Conservation (phyloP, 371 early-diverging fungal species). For the Rhizomucor pusillus region DNA sequence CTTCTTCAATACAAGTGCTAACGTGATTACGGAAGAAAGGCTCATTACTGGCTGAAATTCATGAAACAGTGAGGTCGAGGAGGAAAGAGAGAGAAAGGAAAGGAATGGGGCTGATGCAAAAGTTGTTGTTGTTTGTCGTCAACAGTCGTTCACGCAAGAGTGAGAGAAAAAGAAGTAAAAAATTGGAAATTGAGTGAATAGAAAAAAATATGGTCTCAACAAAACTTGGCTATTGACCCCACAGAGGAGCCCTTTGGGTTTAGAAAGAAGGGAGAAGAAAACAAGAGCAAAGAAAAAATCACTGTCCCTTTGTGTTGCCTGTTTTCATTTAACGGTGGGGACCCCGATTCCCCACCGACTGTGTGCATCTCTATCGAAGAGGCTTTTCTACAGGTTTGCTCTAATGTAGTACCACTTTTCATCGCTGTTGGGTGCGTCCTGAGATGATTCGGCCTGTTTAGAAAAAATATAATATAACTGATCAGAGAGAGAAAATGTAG, state of each 20-base stretch:
- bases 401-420: constrained; percentile 36
- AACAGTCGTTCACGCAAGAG: neutral
- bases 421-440: constrained; percentile 6
- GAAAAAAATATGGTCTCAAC: too few relatives aligned
- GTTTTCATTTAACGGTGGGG: constrained; percentile 1
- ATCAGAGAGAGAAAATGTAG: too few relatives aligned
- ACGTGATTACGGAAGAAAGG: constrained; percentile 20
- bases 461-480: too few relatives aligned
- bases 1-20: constrained; percentile 23
- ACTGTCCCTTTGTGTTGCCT: neutral
- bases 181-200: too few relatives aligned
- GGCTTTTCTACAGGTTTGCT: constrained; percentile 17
- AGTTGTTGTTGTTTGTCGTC: constrained; percentile 6
- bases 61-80: constrained; percentile 2
- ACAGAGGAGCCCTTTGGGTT: too few relatives aligned
- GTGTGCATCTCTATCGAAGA: neutral
- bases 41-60: constrained; percentile 12
- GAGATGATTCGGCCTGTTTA: too few relatives aligned
- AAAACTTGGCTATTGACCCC: too few relatives aligned
- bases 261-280: constrained; percentile 8
- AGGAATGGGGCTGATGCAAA: constrained; percentile 17
- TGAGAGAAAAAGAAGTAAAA: too few relatives aligned
- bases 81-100: constrained; percentile 10
- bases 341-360: too few relatives aligned
- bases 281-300: constrained; percentile 6